Percentiles rank a stretch among this genome's conserved stretches.
Conservation (phyloP, 2,329 filamentous ascomycete genomes). For the Aspergillus fructus region DNA sequence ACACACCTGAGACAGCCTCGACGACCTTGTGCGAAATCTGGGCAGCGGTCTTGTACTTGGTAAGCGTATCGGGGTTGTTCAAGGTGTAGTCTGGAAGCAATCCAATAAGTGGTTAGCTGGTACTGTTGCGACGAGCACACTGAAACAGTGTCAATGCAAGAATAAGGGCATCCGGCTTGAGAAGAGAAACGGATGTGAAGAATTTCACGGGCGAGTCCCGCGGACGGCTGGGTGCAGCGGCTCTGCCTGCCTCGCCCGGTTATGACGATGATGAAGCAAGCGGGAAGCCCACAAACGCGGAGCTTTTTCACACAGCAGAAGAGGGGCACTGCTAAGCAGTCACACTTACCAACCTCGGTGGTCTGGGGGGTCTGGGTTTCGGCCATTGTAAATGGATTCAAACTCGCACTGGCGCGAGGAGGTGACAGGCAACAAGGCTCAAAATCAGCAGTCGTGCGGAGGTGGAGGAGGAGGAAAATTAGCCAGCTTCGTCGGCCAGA, state of each 20-base stretch:
- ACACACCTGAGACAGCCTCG: slow-evolving; percentile 69
- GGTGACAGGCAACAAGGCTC: slow-evolving; percentile 16
- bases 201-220: neutral
- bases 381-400: slow-evolving; percentile 32
- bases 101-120: slow-evolving; percentile 18
- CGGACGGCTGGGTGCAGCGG: neutral
- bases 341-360: slow-evolving; percentile 43
- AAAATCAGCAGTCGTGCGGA: slow-evolving; percentile 16
- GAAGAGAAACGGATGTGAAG: neutral
- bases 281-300: slow-evolving; percentile 33
- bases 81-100: slow-evolving; percentile 72
- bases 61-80: slow-evolving; percentile 89
- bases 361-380: slow-evolving; percentile 27
- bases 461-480: slow-evolving; percentile 22
- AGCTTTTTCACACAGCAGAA: slow-evolving; percentile 29
- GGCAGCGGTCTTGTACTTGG: slow-evolving; percentile 98
- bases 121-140: slow-evolving; percentile 6
- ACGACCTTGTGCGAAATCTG: slow-evolving; percentile 95
- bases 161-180: neutral
- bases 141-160: neutral
- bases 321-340: slow-evolving; percentile 16
- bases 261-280: slow-evolving; percentile 24
- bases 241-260: slow-evolving; percentile 2
- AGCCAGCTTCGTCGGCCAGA: slow-evolving; percentile 7
- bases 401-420: slow-evolving; percentile 26